Conservation (phyloP, 2,329 filamentous ascomycete genomes). For the Fusarium nygamai region DNA sequence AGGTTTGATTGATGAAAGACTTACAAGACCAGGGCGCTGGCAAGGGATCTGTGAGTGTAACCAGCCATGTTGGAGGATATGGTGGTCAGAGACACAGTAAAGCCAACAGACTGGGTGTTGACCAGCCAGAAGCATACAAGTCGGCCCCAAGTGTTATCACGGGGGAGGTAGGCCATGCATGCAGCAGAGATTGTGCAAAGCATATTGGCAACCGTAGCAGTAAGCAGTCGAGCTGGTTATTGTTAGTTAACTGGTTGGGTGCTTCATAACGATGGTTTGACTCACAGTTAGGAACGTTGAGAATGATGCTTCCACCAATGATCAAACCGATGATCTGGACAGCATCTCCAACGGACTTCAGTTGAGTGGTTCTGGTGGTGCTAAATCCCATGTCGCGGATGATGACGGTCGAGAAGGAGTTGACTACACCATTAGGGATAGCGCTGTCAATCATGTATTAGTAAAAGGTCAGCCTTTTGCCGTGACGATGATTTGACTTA, state of each 20-base stretch:
- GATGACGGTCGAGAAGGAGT: constrained; percentile 5
- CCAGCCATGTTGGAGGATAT: constrained; percentile 11
- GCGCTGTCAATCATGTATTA: background rate
- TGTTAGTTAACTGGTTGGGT: background rate
- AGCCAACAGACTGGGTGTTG: background rate
- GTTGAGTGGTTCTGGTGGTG: background rate
- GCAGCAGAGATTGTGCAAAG: constrained; percentile 3
- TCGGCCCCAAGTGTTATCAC: background rate
- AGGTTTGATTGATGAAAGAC: background rate
- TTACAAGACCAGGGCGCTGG: constrained; percentile 3
- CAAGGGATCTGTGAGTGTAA: background rate
- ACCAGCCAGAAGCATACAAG: constrained; percentile 9
- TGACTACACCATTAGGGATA: constrained; percentile 3
- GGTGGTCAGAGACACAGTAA: constrained; percentile 5
- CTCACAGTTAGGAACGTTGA: background rate
- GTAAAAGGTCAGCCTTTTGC: background rate
- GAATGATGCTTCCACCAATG: constrained; percentile 1
- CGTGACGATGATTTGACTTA: background rate
- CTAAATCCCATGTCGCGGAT: constrained; percentile 13
- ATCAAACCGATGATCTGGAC: constrained; percentile 1
- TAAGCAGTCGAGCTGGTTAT: background rate
- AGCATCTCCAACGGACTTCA: constrained; percentile 4
- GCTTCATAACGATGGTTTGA: background rate
- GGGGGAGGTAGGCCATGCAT: constrained; percentile 5
- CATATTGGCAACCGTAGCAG: constrained; percentile 2